A percentile compares a stretch with the other conserved stretches of the same genome.
phyloP scores from a whole-genome alignment of 2,329 filamentous ascomycete species.

The Atkinsonella hypoxylon region DNA sequence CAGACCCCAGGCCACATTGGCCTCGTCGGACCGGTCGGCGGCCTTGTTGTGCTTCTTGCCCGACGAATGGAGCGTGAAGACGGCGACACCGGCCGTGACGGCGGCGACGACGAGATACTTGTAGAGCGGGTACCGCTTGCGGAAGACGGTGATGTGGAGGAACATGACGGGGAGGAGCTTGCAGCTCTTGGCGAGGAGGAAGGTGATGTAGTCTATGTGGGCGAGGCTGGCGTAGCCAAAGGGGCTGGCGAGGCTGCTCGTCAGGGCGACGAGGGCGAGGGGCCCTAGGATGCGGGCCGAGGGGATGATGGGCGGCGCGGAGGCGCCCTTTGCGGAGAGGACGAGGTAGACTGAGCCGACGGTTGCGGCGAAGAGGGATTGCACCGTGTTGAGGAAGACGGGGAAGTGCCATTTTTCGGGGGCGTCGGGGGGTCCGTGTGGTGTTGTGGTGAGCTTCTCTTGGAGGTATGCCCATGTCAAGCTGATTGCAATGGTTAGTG shows the following conservation, averaged over 20 bases:
- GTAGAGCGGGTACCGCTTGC: constrained; percentile 79
- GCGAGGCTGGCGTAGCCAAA: constrained; percentile 88
- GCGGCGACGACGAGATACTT: constrained; percentile 90
- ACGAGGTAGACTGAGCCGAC: constrained; percentile 74
- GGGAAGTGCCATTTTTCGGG: constrained; percentile 83
- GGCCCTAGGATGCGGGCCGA: constrained; percentile 61
- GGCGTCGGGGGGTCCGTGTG: constrained; percentile 53
- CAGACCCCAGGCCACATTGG: constrained; percentile 66
- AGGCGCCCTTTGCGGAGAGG: constrained; percentile 37
- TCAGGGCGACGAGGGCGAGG: constrained; percentile 74
- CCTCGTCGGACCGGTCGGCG: constrained; percentile 29
- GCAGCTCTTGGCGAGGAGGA: constrained; percentile 94
- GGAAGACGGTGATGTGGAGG: constrained; percentile 85
- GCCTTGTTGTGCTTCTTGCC: constrained; percentile 41
- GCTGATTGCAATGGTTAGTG: constrained; percentile 29
- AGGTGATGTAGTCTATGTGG: constrained; percentile 96
- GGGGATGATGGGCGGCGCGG: constrained; percentile 61
- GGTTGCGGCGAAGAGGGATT: constrained; percentile 76
- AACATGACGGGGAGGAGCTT: constrained; percentile 99
- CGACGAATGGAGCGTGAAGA: constrained; percentile 83
- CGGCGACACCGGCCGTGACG: constrained; percentile 83
- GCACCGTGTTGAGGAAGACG: constrained; percentile 91
- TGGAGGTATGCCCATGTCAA: constrained; percentile 94
- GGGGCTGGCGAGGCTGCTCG: constrained; percentile 79
- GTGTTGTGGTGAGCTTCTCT: constrained; percentile 91